Base-by-base conservation (phyloP, 73 alveolate genomes). In the Paramecium biaurelia region DNA sequence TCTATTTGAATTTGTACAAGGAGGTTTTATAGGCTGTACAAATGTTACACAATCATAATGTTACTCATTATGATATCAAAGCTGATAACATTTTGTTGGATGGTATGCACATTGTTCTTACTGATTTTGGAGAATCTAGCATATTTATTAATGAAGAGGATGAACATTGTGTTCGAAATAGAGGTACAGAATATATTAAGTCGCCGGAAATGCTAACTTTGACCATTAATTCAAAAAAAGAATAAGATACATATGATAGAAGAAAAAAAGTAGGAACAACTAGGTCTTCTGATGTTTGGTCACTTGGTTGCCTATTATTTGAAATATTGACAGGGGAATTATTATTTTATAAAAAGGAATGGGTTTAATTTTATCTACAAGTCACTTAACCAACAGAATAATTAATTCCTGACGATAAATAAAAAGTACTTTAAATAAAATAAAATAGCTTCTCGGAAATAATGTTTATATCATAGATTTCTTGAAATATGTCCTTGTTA, bases 241-340 rank as follows among this genome's bases (percentile, higher is more conserved):
- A 98, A 92, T 96, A 97, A 58, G 99, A 98, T 70, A 98, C 97
- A 68, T 98, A 97, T 86, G 99, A 98, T 92, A 97, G 99, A 95
- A 97, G 99, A 84, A 98, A 98, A 93, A 95, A 98, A 96, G 98
- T 98, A 10, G 99, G 99, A 5, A 98, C 99, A 5, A 98, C 99
- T 32, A 95, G 99, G 90, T 93, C 98, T 43, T 95, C 99, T 92
- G 99, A 98, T 96, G 95, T 98, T 7, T 98, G 99, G 99, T 92
- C 98, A 57, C 93, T 97, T 23, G 99, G 99, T 20, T 98, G 99
- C 57, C 92, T 98, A 49, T 92, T 98, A 45, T 98, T 93, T 95
- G 99, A 98, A 92, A 93, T 98, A n/a, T 95, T 98, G 57, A 98
- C 99, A 23, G 99, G 99, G 2, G 98, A 98, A 76, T 94, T 97